Conservation (phyloP, 2,329 filamentous ascomycete genomes). For the Trichoderma guizhouense region DNA sequence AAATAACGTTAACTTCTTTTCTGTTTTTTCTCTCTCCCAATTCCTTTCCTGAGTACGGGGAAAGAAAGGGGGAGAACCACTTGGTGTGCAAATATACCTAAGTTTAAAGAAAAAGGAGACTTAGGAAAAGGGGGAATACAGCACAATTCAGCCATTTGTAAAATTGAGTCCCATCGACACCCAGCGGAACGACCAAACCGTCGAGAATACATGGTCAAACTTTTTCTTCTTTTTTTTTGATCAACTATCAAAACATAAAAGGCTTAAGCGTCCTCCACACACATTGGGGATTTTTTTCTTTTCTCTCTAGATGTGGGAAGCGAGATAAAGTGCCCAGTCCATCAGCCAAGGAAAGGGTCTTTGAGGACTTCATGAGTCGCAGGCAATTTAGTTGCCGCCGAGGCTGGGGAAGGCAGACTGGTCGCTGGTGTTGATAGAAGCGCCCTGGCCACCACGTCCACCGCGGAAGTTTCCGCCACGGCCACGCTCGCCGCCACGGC, state of each 20-base stretch:
- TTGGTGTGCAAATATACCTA: background rate
- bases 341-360: conserved; percentile 17
- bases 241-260: conserved; percentile 31
- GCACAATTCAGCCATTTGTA: conserved; percentile 25
- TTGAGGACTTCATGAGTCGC: conserved; percentile 12
- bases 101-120: background rate
- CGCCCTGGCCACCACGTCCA: conserved; percentile 39
- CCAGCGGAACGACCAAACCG: conserved; percentile 19
- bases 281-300: background rate
- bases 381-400: conserved; percentile 47
- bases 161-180: conserved; percentile 20
- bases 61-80: background rate
- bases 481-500: conserved; percentile 49
- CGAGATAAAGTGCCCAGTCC: conserved; percentile 12
- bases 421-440: conserved; percentile 55
- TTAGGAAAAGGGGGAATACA: background rate
- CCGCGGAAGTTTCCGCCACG: conserved; percentile 40
- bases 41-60: background rate
- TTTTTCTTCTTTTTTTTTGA: conserved; percentile 25
- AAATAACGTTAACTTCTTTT: background rate
- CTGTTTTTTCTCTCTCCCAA: background rate
- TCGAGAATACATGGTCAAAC: conserved; percentile 30
- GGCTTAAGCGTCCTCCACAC: conserved; percentile 22
- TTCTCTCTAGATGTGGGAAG: conserved; percentile 11
- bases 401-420: conserved; percentile 60